Percentiles rank a stretch among this genome's conserved stretches.
phyloP scores from a whole-genome alignment of 2,329 filamentous ascomycete genomes.

The Beauveria caledonica region DNA sequence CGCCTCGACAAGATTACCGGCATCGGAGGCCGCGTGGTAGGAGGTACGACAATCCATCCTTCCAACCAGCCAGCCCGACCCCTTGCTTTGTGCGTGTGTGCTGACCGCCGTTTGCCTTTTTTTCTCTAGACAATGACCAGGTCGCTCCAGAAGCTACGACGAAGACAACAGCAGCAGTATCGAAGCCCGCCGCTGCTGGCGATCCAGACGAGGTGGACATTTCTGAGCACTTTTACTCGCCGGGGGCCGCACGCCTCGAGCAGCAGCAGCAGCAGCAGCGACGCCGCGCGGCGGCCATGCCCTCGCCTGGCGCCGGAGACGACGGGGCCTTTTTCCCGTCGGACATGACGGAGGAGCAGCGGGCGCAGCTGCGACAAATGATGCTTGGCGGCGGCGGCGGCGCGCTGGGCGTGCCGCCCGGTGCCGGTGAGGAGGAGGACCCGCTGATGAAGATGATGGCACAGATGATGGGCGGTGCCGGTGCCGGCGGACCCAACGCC shows the following conservation, averaged over 20 bases:
- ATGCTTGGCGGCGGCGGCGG: constrained; percentile 41
- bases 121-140: constrained; percentile 16
- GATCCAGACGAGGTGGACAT: constrained; percentile 75
- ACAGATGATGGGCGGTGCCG: constrained; percentile 53
- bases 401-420: constrained; percentile 30
- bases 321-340: constrained; percentile 20
- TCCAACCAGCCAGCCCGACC: neutral
- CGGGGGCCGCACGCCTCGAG: constrained; percentile 27
- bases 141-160: constrained; percentile 26
- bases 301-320: constrained; percentile 11
- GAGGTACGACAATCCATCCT: constrained; percentile 19
- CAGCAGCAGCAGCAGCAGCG: neutral
- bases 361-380: constrained; percentile 56
- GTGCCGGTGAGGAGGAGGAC: constrained; percentile 14
- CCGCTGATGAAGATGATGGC: constrained; percentile 57
- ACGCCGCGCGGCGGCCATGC: constrained; percentile 17
- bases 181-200: constrained; percentile 33
- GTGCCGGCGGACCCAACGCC: constrained; percentile 19
- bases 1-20: constrained; percentile 69
- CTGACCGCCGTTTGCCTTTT: neutral
- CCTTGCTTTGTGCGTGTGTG: neutral
- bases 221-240: constrained; percentile 62
- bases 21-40: constrained; percentile 40
- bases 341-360: constrained; percentile 45
- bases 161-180: constrained; percentile 19